Base-by-base conservation (phyloP, 106 monocot genomes). In the Dendrobium chrysotoxum region DNA sequence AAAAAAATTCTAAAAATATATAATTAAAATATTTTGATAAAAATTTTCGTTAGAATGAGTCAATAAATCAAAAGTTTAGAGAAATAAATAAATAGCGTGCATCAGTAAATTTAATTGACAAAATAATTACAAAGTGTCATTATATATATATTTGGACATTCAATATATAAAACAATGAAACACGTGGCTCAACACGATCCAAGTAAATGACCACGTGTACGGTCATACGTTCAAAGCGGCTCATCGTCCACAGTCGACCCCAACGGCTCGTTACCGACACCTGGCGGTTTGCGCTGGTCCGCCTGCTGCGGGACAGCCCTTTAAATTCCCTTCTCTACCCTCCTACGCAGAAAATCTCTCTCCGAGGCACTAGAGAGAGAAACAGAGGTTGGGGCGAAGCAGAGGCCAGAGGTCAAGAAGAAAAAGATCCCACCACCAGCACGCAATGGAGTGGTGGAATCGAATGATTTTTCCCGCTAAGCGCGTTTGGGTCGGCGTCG, bases 371-470 rank as follows among this genome's bases (percentile, higher is more conserved):
- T 18, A 5, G 35, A 40, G 17, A 18, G 1, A 71, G 71, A 71
- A 17, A 12, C 11, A 9, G 71, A 6, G 40, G 16, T 73, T 5
- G 41, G 20, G 20, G 17, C 41, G 74, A 74, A 74, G 20, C 39
- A n/a, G 20, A 42, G 74, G 5, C 6, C 2, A 21, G 40, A 41
- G 40, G 18, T 20, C 13, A 3, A 70, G 70, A 28, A n/a, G 28
- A 31, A 9, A 20, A 40, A 68, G 68, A 68, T 28, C 30, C 13
- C 28, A 9, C 30, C 13, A 68, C 30, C 11, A 68, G 30, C 28
- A 31, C 31, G 41, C 7, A 74, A 92, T 92, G 92, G 87, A 85
- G 80, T 90, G 86, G 88, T 89, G 85, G 95, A 80, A 84, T 55
- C 79, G 80, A 39, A 40, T 94, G 46, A 79, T 79, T 42, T 80